phyloP scores from a whole-genome alignment of 2,329 filamentous ascomycete species.

The Macrophomina phaseolina region DNA sequence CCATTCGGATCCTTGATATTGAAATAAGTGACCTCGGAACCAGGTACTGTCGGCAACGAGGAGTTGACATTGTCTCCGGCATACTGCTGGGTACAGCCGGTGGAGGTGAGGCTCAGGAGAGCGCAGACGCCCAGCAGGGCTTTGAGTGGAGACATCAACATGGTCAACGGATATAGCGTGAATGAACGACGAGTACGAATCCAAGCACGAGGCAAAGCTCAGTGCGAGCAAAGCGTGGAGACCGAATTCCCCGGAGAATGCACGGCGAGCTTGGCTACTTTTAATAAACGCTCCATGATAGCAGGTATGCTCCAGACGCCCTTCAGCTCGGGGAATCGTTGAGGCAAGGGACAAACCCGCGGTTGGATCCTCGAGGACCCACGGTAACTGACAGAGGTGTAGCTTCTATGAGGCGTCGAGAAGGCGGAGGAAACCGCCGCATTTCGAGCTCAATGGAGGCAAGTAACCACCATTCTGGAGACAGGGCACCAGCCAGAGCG shows the following conservation, averaged over 20 bases:
- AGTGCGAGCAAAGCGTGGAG: background rate
- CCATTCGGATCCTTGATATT: conserved; percentile 25
- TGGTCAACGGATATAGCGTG: background rate
- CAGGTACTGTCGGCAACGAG: conserved; percentile 20
- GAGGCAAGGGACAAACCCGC: background rate
- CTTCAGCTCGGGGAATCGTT: background rate
- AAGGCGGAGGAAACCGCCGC: conserved; percentile 1
- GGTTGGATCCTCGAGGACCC: background rate
- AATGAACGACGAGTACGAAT: background rate
- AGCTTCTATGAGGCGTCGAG: background rate
- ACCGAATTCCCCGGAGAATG: background rate
- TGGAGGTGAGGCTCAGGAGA: background rate
- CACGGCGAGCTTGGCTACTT: background rate
- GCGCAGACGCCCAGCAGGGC: background rate
- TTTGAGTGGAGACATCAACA: background rate
- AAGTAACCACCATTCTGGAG: background rate
- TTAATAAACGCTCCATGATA: background rate
- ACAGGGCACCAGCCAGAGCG: no score
- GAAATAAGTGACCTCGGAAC: conserved; percentile 26
- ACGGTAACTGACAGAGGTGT: background rate
- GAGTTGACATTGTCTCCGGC: conserved; percentile 17
- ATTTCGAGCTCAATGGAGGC: background rate
- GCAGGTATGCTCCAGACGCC: background rate
- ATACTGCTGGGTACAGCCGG: conserved; percentile 26
- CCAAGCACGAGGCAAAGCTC: background rate